Evolutionary conservation across 345 rosid species (phyloP).

Genomic region (Odontarrhena argentea): DNA sequence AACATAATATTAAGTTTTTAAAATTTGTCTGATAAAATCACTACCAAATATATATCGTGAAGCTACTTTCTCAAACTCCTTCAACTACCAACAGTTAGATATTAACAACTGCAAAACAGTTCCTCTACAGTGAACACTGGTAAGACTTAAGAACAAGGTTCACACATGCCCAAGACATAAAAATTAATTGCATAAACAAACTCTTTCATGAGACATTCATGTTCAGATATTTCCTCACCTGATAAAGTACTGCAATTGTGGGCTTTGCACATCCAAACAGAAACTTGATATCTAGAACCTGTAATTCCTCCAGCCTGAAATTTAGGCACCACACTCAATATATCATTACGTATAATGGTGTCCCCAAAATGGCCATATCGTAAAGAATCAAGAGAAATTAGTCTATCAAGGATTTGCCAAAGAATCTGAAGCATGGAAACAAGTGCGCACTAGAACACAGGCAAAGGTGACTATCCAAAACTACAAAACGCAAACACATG

Average conservation of each 20-base stretch:
- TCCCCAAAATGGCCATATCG: neutral
- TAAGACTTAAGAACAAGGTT: constrained; percentile 1
- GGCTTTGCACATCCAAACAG: constrained; percentile 93
- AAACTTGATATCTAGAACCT: constrained; percentile 98
- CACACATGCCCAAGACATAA: neutral
- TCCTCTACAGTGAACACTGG: constrained; percentile 7
- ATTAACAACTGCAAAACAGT: constrained; percentile 2
- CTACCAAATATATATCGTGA: constrained; percentile 12
- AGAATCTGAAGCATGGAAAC: constrained; percentile 22
- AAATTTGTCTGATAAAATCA: neutral
- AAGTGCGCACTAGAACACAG: constrained; percentile 16
- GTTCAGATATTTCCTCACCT: constrained; percentile 49
- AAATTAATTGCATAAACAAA: neutral
- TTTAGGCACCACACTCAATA: constrained; percentile 21
- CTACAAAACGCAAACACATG: neutral
- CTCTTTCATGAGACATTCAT: neutral
- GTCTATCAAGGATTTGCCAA: neutral
- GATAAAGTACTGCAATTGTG: constrained; percentile 93
- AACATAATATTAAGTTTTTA: neutral
- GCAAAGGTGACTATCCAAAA: neutral
- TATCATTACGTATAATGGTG: constrained; percentile 5
- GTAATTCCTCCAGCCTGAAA: constrained; percentile 95
- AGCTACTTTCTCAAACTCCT: constrained; percentile 22
- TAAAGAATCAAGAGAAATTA: constrained; percentile 3
- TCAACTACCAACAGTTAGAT: constrained; percentile 13